Evolutionary conservation across 1,139 yeast species (phyloP).

Genomic region (Pichia sp.): DNA sequence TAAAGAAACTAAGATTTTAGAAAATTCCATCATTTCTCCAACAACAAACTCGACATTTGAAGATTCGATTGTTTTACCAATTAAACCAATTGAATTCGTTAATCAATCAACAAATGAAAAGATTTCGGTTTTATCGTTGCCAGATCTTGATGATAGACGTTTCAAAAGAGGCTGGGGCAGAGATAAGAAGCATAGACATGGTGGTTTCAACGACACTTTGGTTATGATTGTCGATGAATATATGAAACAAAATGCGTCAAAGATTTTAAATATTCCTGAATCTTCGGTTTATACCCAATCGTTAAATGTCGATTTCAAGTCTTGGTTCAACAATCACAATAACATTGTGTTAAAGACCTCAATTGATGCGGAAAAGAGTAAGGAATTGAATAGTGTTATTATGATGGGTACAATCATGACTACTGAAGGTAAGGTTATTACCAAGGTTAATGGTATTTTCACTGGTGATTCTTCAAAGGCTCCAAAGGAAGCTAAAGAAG

Average conservation of each 20-base stretch:
- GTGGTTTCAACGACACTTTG: background rate
- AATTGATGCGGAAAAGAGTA: background rate
- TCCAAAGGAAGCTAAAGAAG: background rate
- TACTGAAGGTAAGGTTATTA: conserved; percentile 3
- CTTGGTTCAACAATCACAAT: background rate
- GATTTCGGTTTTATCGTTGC: background rate
- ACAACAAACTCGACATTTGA: conserved; percentile 2
- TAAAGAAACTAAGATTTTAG: background rate
- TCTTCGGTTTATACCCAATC: background rate
- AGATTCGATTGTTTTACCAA: conserved; percentile 2
- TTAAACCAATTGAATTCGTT: conserved; percentile 1
- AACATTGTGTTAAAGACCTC: conserved; percentile 2
- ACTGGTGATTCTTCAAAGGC: conserved; percentile 1
- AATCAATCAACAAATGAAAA: background rate
- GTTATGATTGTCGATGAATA: conserved; percentile 5
- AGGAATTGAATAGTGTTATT: background rate
- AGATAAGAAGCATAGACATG: background rate
- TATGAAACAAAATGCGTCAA: conserved; percentile 3
- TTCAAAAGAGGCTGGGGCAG: background rate
- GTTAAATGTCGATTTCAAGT: background rate
- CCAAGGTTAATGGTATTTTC: background rate
- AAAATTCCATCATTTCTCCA: background rate
- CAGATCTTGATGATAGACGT: background rate
- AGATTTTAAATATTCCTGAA: background rate
- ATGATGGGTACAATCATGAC: conserved; percentile 2